Conservation (phyloP, 1,284 basidiomycete genomes). For the Cryptococcus maquisensis region DNA sequence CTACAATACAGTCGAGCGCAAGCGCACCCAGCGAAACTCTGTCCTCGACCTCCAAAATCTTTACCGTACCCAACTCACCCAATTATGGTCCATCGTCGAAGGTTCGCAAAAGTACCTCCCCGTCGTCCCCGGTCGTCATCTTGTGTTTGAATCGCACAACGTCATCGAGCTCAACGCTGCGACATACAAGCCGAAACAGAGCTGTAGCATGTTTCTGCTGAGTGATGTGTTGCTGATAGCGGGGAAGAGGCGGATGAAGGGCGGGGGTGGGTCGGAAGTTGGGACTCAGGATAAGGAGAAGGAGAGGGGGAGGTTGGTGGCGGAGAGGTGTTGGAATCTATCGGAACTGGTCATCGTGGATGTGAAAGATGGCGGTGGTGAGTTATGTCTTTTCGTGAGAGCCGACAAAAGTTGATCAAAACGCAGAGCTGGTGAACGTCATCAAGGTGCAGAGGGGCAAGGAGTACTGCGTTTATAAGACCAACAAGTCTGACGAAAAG, state of each 20-base stretch:
- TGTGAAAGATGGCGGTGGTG: conserved; percentile 87
- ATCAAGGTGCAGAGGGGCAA: conserved; percentile 92
- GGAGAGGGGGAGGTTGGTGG: conserved; percentile 67
- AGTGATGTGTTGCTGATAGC: conserved; percentile 90
- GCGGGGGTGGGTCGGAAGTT: conserved; percentile 50
- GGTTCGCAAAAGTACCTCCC: conserved; percentile 96
- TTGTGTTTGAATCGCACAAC: conserved; percentile 79
- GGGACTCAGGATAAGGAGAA: conserved; percentile 47
- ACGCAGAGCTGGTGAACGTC: conserved; percentile 80
- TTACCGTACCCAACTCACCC: conserved; percentile 90
- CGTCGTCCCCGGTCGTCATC: conserved; percentile 80
- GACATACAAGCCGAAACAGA: conserved; percentile 87
- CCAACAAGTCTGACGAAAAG: conserved; percentile 77
- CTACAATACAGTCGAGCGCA: conserved; percentile 51
- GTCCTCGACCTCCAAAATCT: conserved; percentile 87
- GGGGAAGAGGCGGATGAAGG: conserved; percentile 52
- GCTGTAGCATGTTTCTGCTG: conserved; percentile 82
- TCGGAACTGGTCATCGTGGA: conserved; percentile 91
- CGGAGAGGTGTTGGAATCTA: conserved; percentile 86
- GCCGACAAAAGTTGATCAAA: not conserved
- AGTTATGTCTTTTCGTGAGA: conserved; percentile 32
- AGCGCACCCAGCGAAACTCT: conserved; percentile 75
- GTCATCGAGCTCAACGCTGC: conserved; percentile 86
- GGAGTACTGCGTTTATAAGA: conserved; percentile 89
- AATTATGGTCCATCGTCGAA: conserved; percentile 83